phyloP scores from a whole-genome alignment of 768 basidiomycete genomes.

The Cyclocybe cylindracea region DNA sequence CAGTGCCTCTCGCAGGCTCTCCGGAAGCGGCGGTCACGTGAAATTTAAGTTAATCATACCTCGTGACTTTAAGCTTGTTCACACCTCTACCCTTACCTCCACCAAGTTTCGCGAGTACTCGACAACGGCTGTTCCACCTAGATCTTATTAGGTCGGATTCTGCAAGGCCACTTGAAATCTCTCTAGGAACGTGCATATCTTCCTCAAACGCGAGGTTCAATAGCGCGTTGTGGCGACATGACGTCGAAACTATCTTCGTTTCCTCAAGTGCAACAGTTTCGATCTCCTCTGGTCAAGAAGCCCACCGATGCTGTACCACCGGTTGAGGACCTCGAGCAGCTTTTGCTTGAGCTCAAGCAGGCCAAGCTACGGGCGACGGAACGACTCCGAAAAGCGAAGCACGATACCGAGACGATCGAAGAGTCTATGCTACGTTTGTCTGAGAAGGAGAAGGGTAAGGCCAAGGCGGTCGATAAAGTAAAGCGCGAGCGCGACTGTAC shows the following conservation, averaged over 20 bases:
- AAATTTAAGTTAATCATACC: no score
- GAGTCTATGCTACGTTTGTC: slow-evolving; percentile 77
- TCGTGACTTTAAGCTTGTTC: no score
- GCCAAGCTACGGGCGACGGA: slow-evolving; percentile 57
- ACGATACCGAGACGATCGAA: slow-evolving; percentile 73
- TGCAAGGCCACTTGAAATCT: no score
- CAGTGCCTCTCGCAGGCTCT: no score
- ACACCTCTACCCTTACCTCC: no score
- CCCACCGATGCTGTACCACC: slow-evolving; percentile 68
- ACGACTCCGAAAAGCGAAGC: slow-evolving; percentile 71
- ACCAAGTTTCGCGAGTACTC: no score
- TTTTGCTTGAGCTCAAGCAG: slow-evolving; percentile 61
- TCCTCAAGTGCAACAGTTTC: slow-evolving; percentile 46
- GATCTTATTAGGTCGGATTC: no score
- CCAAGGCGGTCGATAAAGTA: slow-evolving; percentile 66
- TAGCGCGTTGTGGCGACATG: slow-evolving; percentile 42
- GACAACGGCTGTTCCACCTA: no score
- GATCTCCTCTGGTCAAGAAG: slow-evolving; percentile 63
- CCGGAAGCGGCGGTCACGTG: no score
- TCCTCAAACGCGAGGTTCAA: slow-evolving; percentile 7
- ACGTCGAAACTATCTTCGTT: slow-evolving; percentile 60
- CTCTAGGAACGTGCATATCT: no score
- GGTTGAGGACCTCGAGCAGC: slow-evolving; percentile 67
- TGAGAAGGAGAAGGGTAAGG: slow-evolving; percentile 77
- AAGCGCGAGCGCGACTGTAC: slow-evolving; percentile 77